Evolutionary conservation across 495 filamentous ascomycete species (phyloP).

Genomic region (Friedmanniomyces simplex): DNA sequence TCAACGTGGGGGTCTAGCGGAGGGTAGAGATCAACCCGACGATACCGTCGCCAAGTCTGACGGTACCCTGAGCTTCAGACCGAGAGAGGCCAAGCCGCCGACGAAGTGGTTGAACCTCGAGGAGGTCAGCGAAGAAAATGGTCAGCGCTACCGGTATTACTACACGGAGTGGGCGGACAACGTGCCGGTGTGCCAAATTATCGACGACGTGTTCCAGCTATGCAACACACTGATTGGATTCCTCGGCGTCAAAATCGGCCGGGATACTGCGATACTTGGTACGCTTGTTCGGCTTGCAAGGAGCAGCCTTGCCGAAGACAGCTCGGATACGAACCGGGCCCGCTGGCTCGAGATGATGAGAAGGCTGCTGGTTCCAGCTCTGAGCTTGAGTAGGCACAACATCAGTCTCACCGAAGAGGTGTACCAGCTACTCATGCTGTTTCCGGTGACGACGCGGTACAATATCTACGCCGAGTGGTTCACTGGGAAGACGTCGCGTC

Average conservation of each 20-base stretch:
- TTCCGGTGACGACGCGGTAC: conserved; percentile 67
- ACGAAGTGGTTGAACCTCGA: conserved; percentile 51
- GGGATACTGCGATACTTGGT: conserved; percentile 63
- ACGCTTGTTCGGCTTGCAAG: conserved; percentile 75
- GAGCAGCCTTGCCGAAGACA: conserved; percentile 58
- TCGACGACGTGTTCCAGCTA: conserved; percentile 83
- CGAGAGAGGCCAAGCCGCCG: neutral
- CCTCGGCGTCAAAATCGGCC: conserved; percentile 77
- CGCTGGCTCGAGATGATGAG: conserved; percentile 77
- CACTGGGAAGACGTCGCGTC: conserved; percentile 59
- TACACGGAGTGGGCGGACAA: conserved; percentile 97
- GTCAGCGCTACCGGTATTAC: conserved; percentile 76
- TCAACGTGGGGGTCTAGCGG: conserved; percentile 32
- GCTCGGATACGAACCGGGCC: conserved; percentile 52
- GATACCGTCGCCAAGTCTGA: conserved; percentile 6
- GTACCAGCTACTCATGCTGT: conserved; percentile 68
- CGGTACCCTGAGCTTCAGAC: neutral
- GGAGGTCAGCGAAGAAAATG: conserved; percentile 58
- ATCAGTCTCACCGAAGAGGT: conserved; percentile 74
- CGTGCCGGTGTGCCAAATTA: conserved; percentile 75
- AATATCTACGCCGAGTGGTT: conserved; percentile 91
- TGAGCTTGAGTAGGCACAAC: conserved; percentile 75
- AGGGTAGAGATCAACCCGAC: conserved; percentile 21
- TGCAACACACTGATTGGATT: conserved; percentile 76
- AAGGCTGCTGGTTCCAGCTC: conserved; percentile 67